Percentiles rank a stretch among this genome's conserved stretches.
phyloP scores from a whole-genome alignment of 2,329 filamentous ascomycete species.

The Nothopassalora personata region DNA sequence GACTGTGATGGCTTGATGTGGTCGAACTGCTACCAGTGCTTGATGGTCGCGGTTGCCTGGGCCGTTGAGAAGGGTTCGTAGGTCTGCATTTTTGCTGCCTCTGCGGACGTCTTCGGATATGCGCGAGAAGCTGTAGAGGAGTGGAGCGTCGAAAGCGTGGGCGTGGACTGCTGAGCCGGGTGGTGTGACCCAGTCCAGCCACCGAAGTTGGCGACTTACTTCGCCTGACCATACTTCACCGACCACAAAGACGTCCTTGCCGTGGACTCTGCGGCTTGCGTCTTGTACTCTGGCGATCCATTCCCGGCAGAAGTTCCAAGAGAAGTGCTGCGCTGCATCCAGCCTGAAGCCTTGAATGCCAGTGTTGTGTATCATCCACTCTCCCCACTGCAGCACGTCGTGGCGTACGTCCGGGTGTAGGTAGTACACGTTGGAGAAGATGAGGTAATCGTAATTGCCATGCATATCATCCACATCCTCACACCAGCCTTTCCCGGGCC shows the following conservation, averaged over 20 bases:
- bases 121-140: conserved; percentile 62
- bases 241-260: conserved; percentile 57
- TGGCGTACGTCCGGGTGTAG: conserved; percentile 56
- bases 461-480: conserved; percentile 56
- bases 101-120: conserved; percentile 45
- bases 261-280: conserved; percentile 29
- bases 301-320: conserved; percentile 59
- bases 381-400: conserved; percentile 62
- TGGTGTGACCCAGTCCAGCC: conserved; percentile 37
- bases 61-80: conserved; percentile 42
- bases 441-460: conserved; percentile 64
- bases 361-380: conserved; percentile 60
- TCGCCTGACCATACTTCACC: conserved; percentile 66
- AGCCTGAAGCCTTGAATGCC: conserved; percentile 62
- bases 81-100: conserved; percentile 49
- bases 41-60: conserved; percentile 16
- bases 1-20: conserved; percentile 47
- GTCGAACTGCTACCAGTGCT: conserved; percentile 18
- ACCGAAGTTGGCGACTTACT: conserved; percentile 50
- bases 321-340: conserved; percentile 70
- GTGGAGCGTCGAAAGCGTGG: conserved; percentile 62
- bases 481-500: conserved; percentile 58
- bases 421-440: conserved; percentile 69
- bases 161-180: conserved; percentile 38
- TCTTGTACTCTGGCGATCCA: conserved; percentile 56